Conservation (phyloP, 441 rosid species). For the Aquilaria agallochum region DNA sequence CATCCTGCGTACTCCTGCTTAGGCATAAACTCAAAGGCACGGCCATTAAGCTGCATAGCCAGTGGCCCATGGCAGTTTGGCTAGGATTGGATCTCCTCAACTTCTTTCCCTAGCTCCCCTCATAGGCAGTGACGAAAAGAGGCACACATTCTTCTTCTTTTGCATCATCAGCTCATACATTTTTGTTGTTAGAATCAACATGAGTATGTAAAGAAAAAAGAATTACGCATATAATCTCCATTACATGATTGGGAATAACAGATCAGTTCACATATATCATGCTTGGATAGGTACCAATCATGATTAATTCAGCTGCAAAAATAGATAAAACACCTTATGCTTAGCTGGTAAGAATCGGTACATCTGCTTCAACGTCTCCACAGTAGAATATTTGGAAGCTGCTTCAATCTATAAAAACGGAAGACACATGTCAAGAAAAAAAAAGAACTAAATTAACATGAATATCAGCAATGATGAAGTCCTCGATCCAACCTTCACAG, state of each 20-base stretch:
- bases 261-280: no score
- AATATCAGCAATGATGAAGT: slow-evolving; percentile 5
- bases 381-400: slow-evolving; percentile 88
- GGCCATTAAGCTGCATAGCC: no score
- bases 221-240: no score
- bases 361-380: slow-evolving; percentile 87
- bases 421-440: slow-evolving; percentile 12
- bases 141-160: background rate
- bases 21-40: no score
- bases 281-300: background rate
- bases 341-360: slow-evolving; percentile 73
- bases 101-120: no score
- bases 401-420: slow-evolving; percentile 70
- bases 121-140: background rate
- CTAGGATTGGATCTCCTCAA: background rate
- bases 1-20: no score
- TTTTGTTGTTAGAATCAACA: no score
- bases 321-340: slow-evolving; percentile 59
- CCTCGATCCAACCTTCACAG: slow-evolving; percentile 66
- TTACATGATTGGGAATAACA: no score
- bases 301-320: slow-evolving; percentile 4
- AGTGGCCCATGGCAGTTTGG: no score
- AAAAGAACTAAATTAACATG: background rate
- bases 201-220: no score
- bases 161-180: no score